Base-by-base conservation (phyloP, 768 basidiomycete species). In the Leucogyrophana mollusca region DNA sequence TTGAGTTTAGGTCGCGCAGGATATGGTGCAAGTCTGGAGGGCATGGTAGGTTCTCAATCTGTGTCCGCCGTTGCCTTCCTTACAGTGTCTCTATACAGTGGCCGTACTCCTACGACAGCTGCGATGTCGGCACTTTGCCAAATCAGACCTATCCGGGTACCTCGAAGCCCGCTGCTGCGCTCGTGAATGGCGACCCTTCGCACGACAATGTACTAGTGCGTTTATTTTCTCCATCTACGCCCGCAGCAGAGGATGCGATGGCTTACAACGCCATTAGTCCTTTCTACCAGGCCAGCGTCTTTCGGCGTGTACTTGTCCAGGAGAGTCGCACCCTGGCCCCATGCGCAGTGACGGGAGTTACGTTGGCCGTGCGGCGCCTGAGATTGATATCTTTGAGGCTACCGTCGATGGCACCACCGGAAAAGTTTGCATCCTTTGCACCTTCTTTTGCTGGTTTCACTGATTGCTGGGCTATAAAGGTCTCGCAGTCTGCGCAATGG, bases 121-220 rank as follows among this genome's bases (percentile, higher is more conserved):
- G 89, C 59, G 89, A 93, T 50, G 72, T 88, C 3, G 90, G 90
- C 2, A 90, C 88, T 2, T 72, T 90, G 34, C 73, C 77, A 3
- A 92, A 91, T 56, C 90, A 91, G 58, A 83, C 86, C 9, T 57
- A 70, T 43, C 70, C 74, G 7, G 76, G 71, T 5, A 46, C 58
- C 46, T 70, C 61, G 13, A 51, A 54, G 10, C 85, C 85, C 9
- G 48, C 69, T 3, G 73, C 74, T 14, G 74, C 79, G 43, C 34
- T 56, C 3, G 60, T 62, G 24, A 61, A 64, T 16, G 73, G 73
- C 18, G 74, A 76, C 49, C 67, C 68, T 0, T 57, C 32, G 2
- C 39, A 61, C 20, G 60, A 57, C 18, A 54, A 42, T 30, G 63
- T 55, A 25, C 53, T 65, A 49, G 64, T 65, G 41, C 23, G 46